A percentile compares a stretch with the other conserved stretches of the same genome.
Conservation (phyloP, 371 early-diverging fungal species). For the Mucor mucedo region DNA sequence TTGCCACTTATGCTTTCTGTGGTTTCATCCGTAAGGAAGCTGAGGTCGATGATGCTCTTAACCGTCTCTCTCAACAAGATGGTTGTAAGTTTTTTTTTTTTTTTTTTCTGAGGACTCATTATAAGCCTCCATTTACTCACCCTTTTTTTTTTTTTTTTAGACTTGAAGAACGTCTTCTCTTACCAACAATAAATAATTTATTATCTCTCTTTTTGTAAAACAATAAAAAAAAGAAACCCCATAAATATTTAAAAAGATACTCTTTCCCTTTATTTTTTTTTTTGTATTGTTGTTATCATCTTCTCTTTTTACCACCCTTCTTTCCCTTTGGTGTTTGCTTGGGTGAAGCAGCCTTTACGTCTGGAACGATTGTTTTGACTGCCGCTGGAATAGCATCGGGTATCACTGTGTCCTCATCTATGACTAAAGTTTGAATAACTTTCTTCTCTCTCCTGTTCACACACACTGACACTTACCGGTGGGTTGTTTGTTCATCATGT, state of each 20-base stretch:
- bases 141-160: slow-evolving; percentile 23
- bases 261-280: neutral
- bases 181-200: slow-evolving; percentile 47
- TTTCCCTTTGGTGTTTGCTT: slow-evolving; percentile 30
- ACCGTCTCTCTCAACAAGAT: slow-evolving; percentile 93
- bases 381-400: slow-evolving; percentile 23
- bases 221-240: slow-evolving; percentile 5
- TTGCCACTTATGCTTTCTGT: slow-evolving; percentile 90
- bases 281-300: slow-evolving; percentile 13
- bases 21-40: slow-evolving; percentile 92
- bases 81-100: slow-evolving; percentile 61
- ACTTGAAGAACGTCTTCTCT: slow-evolving; percentile 58
- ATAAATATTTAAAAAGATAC: neutral
- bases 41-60: slow-evolving; percentile 96
- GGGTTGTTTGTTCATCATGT: slow-evolving; percentile 69
- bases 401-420: slow-evolving; percentile 28
- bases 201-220: neutral
- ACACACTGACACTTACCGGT: slow-evolving; percentile 21
- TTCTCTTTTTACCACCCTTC: slow-evolving; percentile 37
- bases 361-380: slow-evolving; percentile 13
- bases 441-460: neutral
- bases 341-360: slow-evolving; percentile 27
- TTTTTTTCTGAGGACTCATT: neutral
- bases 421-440: neutral
- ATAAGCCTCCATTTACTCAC: neutral